phyloP scores from a whole-genome alignment of 2,329 filamentous ascomycete species.

The Neonectria sp. region DNA sequence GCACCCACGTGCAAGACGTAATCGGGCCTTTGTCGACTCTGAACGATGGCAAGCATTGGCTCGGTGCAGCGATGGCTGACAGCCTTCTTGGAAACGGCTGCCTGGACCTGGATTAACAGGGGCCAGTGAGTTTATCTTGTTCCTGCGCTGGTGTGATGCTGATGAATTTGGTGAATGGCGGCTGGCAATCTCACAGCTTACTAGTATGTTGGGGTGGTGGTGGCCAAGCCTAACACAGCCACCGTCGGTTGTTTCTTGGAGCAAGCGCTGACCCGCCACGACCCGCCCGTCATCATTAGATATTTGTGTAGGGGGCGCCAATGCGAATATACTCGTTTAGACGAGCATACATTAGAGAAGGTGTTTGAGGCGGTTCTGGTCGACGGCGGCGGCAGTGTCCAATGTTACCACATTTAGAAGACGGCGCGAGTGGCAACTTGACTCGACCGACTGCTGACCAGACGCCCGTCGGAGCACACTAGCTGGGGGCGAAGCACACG shows the following conservation, averaged over 20 bases:
- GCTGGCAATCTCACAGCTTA: neutral
- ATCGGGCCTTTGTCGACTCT: conserved; percentile 2
- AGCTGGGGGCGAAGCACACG: conserved; percentile 6
- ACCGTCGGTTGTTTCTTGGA: neutral
- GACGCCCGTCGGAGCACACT: neutral
- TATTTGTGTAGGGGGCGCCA: neutral
- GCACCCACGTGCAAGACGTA: neutral
- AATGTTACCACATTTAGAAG: neutral
- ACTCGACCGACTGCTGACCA: neutral
- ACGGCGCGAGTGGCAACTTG: neutral
- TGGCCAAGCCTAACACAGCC: neutral
- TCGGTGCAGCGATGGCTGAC: neutral
- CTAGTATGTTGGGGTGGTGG: neutral
- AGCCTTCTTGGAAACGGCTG: neutral
- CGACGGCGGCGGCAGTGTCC: neutral
- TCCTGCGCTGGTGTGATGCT: neutral
- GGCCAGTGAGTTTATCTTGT: neutral
- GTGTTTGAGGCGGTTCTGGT: neutral
- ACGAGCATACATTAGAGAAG: neutral
- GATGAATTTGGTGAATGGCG: neutral
- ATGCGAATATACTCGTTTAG: neutral
- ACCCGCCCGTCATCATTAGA: neutral
- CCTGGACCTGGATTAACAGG: neutral
- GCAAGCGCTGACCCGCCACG: conserved; percentile 1
- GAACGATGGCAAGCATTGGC: neutral